Evolutionary conservation across 371 early-diverging fungal genomes (phyloP).

Genomic region (Globomyces sp.): DNA sequence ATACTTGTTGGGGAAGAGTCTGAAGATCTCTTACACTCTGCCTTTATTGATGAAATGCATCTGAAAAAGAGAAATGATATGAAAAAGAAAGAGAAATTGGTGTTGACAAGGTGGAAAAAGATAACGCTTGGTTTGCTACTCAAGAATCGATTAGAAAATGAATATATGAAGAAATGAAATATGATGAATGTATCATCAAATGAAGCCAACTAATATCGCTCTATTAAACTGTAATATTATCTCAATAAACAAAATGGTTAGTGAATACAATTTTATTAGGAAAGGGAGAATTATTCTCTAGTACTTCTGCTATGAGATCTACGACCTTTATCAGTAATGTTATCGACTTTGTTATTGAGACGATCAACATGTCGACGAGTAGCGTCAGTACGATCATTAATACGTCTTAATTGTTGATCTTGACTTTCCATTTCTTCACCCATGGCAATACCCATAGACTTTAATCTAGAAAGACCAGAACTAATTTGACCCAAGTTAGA

Average conservation of each 20-base stretch:
- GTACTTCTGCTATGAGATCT: no score
- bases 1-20: not conserved
- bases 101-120: not conserved
- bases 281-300: no score
- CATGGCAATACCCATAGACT: constrained; percentile 73
- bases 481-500: constrained; percentile 69
- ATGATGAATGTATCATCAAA: no score
- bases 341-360: constrained; percentile 27
- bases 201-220: no score
- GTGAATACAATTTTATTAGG: no score
- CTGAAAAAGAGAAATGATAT: not conserved
- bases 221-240: no score
- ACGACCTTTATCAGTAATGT: constrained; percentile 18
- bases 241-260: no score
- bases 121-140: not conserved
- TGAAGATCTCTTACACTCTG: not conserved
- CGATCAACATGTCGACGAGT: constrained; percentile 27
- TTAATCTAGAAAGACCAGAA: constrained; percentile 60
- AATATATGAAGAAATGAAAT: not conserved
- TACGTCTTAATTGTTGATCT: constrained; percentile 39
- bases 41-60: not conserved
- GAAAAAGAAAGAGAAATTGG: not conserved
- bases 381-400: constrained; percentile 28
- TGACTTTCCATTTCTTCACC: constrained; percentile 72
- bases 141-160: constrained; percentile 1